Percentiles rank a stretch among this genome's conserved stretches.
Conservation (phyloP, 192 early-diverging fungal species). For the Linderina pennispora region DNA sequence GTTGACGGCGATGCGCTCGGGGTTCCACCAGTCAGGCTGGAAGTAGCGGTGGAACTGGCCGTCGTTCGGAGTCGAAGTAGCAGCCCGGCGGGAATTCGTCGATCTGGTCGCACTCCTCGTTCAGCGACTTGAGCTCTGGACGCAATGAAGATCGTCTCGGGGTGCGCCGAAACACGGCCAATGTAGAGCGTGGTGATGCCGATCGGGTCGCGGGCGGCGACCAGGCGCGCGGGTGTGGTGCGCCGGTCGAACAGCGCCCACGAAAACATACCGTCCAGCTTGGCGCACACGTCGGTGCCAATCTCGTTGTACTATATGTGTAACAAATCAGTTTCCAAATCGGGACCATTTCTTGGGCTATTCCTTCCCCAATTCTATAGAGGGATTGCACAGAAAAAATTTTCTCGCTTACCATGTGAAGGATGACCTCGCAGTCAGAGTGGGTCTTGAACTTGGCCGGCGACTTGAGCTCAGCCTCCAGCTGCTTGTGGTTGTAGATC, state of each 20-base stretch:
- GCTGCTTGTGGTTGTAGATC: conserved; percentile 95
- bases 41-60: conserved; percentile 82
- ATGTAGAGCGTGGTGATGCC: conserved; percentile 98
- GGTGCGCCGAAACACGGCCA: conserved; percentile 76
- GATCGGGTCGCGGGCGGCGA: conserved; percentile 96
- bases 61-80: conserved; percentile 76
- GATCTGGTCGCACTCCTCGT: conserved; percentile 97
- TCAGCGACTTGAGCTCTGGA: conserved; percentile 94
- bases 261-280: conserved; percentile 96
- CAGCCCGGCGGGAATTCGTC: conserved; percentile 97
- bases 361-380: neutral
- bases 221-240: conserved; percentile 63
- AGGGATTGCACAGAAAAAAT: conserved; percentile 1
- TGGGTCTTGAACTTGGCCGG: conserved; percentile 83
- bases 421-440: conserved; percentile 97
- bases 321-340: too few relatives aligned
- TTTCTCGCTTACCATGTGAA: conserved; percentile 56
- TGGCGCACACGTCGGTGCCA: conserved; percentile 71
- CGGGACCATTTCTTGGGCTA: neutral
- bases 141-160: conserved; percentile 86
- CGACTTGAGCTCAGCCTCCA: conserved; percentile 68
- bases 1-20: conserved; percentile 31
- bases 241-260: conserved; percentile 84
- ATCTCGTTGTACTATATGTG: conserved; percentile 85
- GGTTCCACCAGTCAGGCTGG: conserved; percentile 82